A percentile compares a stretch with the other conserved stretches of the same genome.
Conservation (phyloP, 2,329 filamentous ascomycete genomes). For the Microsporum canis region DNA sequence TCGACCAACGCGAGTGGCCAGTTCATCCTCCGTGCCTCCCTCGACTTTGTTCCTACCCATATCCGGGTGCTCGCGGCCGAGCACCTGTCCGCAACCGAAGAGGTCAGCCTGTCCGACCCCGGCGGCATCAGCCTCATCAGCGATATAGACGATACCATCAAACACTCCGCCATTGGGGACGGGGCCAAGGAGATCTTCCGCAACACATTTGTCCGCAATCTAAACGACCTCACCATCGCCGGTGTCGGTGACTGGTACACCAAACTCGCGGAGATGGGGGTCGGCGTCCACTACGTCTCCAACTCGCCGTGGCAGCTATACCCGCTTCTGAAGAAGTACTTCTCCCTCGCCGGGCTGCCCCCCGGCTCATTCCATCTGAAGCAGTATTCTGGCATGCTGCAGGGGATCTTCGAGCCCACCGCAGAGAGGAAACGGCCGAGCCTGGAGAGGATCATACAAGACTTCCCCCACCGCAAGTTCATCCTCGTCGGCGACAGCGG, state of each 20-base stretch:
- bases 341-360: constrained; percentile 67
- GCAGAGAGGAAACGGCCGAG: constrained; percentile 88
- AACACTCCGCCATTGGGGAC: constrained; percentile 78
- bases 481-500: constrained; percentile 90
- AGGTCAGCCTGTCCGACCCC: constrained; percentile 64
- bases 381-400: constrained; percentile 91
- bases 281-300: constrained; percentile 93
- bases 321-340: constrained; percentile 76
- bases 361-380: constrained; percentile 89
- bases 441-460: constrained; percentile 69
- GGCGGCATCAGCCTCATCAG: constrained; percentile 84
- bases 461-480: constrained; percentile 84
- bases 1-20: constrained; percentile 82
- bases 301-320: constrained; percentile 98
- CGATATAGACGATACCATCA: constrained; percentile 96
- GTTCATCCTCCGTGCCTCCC: constrained; percentile 64
- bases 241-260: constrained; percentile 88
- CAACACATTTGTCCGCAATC: constrained; percentile 84
- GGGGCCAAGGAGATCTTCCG: constrained; percentile 91
- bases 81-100: constrained; percentile 66
- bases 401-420: constrained; percentile 95
- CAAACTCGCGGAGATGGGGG: constrained; percentile 63
- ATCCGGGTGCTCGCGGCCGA: constrained; percentile 80
- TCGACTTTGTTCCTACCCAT: constrained; percentile 85
- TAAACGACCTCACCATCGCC: constrained; percentile 68